These are phyloP conservation scores for Cicer cuneatum DNA, from an alignment of 306 rosid species.

Conservation along the genomic window DNA sequence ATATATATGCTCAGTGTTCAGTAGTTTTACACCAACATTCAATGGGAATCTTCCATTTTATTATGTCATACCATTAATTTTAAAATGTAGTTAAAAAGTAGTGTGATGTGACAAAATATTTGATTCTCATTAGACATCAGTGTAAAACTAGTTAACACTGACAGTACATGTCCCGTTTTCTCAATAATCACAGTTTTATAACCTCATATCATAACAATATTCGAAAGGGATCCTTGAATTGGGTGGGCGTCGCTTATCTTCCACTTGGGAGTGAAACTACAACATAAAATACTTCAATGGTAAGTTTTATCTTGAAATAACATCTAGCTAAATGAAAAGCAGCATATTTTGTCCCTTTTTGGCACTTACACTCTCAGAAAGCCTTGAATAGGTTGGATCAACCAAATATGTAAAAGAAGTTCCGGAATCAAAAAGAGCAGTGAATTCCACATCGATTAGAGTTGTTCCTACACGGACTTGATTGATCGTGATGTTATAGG, in stretches of 20 bases:
- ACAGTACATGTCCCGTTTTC: no score
- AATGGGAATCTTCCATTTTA: no score
- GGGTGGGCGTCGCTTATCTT: slow-evolving; percentile 63
- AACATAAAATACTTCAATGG: slow-evolving; percentile 35
- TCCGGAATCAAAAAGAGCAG: slow-evolving; percentile 91
- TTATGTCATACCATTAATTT: no score
- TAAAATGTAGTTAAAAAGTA: no score
- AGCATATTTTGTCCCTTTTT: slow-evolving; percentile 33
- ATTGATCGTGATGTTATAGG: slow-evolving; percentile 79
- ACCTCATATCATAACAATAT: slow-evolving; percentile 95
- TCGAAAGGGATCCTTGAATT: slow-evolving; percentile 89
- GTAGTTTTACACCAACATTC: no score
- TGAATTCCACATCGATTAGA: slow-evolving; percentile 65
- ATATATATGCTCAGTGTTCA: no score
- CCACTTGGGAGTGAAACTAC: slow-evolving; percentile 82
- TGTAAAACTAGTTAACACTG: no score
- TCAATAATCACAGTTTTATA: slow-evolving; percentile 22
- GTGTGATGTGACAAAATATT: no score
- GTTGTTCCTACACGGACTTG: slow-evolving; percentile 77
- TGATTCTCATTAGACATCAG: no score
- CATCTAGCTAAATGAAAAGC: slow-evolving; percentile 13
- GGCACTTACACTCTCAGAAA: slow-evolving; percentile 73
- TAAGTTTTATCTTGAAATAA: slow-evolving; percentile 35
- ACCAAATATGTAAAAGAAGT: slow-evolving; percentile 89
- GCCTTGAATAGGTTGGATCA: slow-evolving; percentile 71